Evolutionary conservation across 2,329 filamentous ascomycete genomes (phyloP).

Genomic region (Graphiopsis chlorocephala): DNA sequence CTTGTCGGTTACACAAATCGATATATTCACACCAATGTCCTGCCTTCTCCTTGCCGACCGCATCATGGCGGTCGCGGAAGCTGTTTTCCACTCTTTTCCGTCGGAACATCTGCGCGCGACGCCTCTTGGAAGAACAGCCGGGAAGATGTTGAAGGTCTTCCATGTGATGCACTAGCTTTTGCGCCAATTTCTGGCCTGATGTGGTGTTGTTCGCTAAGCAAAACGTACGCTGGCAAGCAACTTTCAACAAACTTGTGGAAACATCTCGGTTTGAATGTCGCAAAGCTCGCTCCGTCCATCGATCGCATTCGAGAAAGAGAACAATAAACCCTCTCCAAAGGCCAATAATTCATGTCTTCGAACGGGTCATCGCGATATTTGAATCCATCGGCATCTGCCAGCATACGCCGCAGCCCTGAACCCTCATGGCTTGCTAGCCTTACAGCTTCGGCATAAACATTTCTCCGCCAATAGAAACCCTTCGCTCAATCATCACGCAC

Average conservation of each 20-base stretch:
- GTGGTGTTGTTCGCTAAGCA: background rate
- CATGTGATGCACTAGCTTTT: background rate
- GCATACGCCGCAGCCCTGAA: background rate
- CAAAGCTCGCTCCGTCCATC: background rate
- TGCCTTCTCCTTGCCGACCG: background rate
- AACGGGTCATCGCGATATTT: background rate
- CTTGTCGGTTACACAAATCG: background rate
- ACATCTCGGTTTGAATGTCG: background rate
- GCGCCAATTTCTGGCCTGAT: background rate
- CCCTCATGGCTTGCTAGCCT: background rate
- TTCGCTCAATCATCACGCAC: background rate
- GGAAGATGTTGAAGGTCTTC: background rate
- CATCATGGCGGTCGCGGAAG: background rate
- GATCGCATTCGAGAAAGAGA: background rate
- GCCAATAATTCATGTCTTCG: background rate
- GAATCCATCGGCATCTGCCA: background rate
- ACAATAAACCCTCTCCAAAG: background rate
- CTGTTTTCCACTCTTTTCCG: background rate
- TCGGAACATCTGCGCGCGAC: background rate
- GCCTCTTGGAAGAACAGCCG: background rate
- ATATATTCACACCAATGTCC: background rate
- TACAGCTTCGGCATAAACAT: background rate
- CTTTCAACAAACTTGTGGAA: background rate
- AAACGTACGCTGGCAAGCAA: background rate
- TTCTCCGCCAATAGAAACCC: background rate